A percentile compares a stretch with the other conserved stretches of the same genome.
Evolutionary conservation across 441 rosid genomes (phyloP).

Genomic region (Theobroma grandiflorum): DNA sequence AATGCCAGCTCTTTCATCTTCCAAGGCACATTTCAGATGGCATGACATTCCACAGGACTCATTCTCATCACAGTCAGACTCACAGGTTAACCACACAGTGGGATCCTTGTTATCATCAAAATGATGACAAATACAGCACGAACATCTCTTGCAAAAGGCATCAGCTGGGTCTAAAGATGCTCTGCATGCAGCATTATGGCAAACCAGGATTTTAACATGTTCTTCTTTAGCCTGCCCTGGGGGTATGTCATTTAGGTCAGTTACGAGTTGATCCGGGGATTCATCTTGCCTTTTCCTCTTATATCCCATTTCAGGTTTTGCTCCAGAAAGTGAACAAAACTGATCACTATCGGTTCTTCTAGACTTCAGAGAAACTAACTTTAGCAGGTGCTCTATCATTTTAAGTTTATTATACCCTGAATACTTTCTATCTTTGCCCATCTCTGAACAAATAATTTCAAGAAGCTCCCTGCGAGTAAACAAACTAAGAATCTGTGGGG

Average conservation of each 20-base stretch:
- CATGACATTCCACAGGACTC: slow-evolving; percentile 60
- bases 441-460: slow-evolving; percentile 50
- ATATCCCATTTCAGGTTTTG: slow-evolving; percentile 23
- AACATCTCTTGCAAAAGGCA: slow-evolving; percentile 62
- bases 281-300: slow-evolving; percentile 40
- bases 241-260: slow-evolving; percentile 6
- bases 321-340: slow-evolving; percentile 24
- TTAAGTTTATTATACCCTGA: slow-evolving; percentile 43
- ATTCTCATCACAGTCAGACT: slow-evolving; percentile 45
- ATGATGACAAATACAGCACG: slow-evolving; percentile 62
- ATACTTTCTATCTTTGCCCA: slow-evolving; percentile 48
- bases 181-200: slow-evolving; percentile 61
- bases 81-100: slow-evolving; percentile 66
- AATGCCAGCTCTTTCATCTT: slow-evolving; percentile 47
- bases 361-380: slow-evolving; percentile 37
- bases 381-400: slow-evolving; percentile 50
- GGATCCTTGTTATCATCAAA: slow-evolving; percentile 73
- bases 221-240: slow-evolving; percentile 16
- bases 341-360: slow-evolving; percentile 8
- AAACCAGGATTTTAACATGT: slow-evolving; percentile 24
- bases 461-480: slow-evolving; percentile 48
- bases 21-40: slow-evolving; percentile 60
- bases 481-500: slow-evolving; percentile 43
- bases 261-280: slow-evolving; percentile 10
- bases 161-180: slow-evolving; percentile 46